Conservation (phyloP, 2,329 filamentous ascomycete genomes). For the Penicillium glabrum region DNA sequence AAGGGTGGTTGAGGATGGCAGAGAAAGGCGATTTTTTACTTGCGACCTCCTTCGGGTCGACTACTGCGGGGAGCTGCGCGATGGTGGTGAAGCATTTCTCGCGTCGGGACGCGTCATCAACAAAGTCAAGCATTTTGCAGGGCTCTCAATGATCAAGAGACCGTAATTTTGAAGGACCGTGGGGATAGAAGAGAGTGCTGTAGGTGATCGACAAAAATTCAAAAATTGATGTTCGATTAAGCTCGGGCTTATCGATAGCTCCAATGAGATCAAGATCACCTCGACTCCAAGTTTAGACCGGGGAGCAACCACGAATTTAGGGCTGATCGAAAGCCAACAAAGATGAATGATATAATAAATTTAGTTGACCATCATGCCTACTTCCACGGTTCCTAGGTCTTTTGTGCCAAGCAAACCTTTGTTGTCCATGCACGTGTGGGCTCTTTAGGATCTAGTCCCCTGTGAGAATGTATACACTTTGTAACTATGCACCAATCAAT, state of each 20-base stretch:
- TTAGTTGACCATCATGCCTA: neutral
- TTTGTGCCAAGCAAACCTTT: neutral
- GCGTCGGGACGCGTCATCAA: slow-evolving; percentile 36
- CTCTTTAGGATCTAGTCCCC: neutral
- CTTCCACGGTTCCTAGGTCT: neutral
- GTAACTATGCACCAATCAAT: neutral
- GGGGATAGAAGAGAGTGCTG: neutral
- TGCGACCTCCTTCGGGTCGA: slow-evolving; percentile 70
- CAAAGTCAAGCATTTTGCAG: slow-evolving; percentile 46
- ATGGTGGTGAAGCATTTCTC: slow-evolving; percentile 74
- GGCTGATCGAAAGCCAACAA: neutral
- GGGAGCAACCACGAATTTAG: neutral
- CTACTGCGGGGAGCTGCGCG: slow-evolving; percentile 63
- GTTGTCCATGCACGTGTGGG: neutral
- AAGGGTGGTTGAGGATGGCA: slow-evolving; percentile 63
- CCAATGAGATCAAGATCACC: slow-evolving; percentile 11
- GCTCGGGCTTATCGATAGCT: slow-evolving; percentile 19
- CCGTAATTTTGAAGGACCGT: neutral
- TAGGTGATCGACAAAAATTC: neutral
- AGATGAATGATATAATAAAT: neutral
- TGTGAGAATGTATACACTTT: neutral
- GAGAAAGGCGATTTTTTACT: slow-evolving; percentile 75
- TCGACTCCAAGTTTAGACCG: neutral
- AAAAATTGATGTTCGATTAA: slow-evolving; percentile 13
- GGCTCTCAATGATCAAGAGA: neutral